Base-by-base conservation (phyloP, 2,329 filamentous ascomycete genomes). In the Paraconiothyrium brasiliense region DNA sequence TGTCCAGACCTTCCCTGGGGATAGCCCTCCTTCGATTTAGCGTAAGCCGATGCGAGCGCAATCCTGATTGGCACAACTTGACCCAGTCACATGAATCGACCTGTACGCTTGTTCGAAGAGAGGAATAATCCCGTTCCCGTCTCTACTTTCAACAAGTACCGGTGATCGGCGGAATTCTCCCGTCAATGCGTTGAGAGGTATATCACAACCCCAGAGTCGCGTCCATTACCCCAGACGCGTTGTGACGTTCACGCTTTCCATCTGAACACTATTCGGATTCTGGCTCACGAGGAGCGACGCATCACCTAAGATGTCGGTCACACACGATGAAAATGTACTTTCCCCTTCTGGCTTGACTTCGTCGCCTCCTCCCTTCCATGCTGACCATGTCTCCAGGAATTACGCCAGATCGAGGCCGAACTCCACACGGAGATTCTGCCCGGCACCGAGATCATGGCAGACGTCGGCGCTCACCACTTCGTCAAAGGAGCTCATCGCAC, bases 401-500 rank as follows among this genome's bases (percentile, higher is more conserved):
- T 80, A 49, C 78, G 71, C 59, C 78, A 82, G 61, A 76, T 86
- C 63, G 84, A 85, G 71, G 67, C 80, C 58, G 83, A 86, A 78
- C 81, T 87, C 61, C 78, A 84, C 58, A 80, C 79, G 35, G 83
- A 85, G 63, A 83, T 88, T 59, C 75, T 86, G 44, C 86, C 86
- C 3, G 86, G 86, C 27, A 88, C 86, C 4, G 85, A 87, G 73
- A 80, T 87, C 69, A 88, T 88, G 86, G 76, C 81, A 9, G 85
- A 90, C 80, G 83, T 89, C 41, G 87, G 86, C 22, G 79, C 80
- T 1, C 86, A 89, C 74, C 87, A 89, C 73, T 90, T 90, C 68
- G 86, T 90, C 69, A 90, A 89, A 62, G 74, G 74, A 2, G 50
- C 68, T 9, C 76, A 77, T 43, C 71, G 72, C 47, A 83, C 81